phyloP scores from a whole-genome alignment of 208 protist species.

The Trypanosoma congolense region DNA sequence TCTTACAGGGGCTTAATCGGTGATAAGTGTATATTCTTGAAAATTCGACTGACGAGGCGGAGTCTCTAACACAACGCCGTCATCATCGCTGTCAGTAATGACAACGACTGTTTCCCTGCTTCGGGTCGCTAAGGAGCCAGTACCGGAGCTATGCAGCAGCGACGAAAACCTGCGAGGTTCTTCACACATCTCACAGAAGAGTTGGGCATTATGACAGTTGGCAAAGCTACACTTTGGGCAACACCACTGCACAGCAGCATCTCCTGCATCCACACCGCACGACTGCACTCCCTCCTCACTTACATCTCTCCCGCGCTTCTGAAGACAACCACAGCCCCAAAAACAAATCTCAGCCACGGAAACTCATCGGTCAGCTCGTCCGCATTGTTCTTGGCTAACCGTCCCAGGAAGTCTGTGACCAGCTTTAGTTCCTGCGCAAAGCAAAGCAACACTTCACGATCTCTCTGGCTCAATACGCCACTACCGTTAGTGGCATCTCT shows the following conservation, averaged over 20 bases:
- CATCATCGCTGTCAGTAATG: slow-evolving; percentile 13
- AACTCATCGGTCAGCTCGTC: neutral
- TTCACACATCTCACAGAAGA: slow-evolving; percentile 26
- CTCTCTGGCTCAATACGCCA: neutral
- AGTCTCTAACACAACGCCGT: neutral
- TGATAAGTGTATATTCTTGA: neutral
- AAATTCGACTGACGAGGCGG: neutral
- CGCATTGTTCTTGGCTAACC: neutral
- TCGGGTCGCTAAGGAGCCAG: neutral
- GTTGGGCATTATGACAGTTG: slow-evolving; percentile 3
- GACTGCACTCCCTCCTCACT: neutral
- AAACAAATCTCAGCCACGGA: neutral
- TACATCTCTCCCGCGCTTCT: neutral
- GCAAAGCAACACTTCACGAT: slow-evolving; percentile 4
- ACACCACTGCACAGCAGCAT: slow-evolving; percentile 5
- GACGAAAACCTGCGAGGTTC: slow-evolving; percentile 1
- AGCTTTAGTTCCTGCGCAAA: slow-evolving; percentile 12
- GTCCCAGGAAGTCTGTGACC: neutral
- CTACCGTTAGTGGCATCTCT: neutral
- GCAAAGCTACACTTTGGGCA: slow-evolving; percentile 22
- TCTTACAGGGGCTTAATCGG: too few species aligned
- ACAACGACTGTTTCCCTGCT: slow-evolving; percentile 6
- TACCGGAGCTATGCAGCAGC: neutral
- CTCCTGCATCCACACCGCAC: neutral
- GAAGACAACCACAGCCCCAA: neutral